These are phyloP conservation scores for Stachybotrys elegans DNA, from an alignment of 2,329 filamentous ascomycete genomes.

Conservation along the genomic window DNA sequence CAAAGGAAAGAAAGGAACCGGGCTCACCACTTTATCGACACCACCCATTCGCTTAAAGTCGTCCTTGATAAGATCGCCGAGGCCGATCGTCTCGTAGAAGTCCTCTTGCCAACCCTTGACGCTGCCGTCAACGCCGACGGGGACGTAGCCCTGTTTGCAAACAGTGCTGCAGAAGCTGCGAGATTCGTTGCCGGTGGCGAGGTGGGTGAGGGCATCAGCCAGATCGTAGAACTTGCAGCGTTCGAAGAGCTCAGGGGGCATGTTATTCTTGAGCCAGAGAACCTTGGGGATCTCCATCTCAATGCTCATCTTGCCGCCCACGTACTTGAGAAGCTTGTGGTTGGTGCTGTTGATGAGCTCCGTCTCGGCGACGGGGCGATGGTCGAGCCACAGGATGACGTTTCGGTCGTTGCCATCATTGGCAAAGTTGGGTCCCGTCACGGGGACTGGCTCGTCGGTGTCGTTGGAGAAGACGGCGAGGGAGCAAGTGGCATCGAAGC, in stretches of 20 bases:
- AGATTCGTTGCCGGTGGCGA: conserved; percentile 88
- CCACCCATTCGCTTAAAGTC: conserved; percentile 92
- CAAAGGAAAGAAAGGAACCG: conserved; percentile 19
- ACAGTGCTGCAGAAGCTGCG: conserved; percentile 94
- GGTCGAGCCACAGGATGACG: conserved; percentile 95
- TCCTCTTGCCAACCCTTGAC: conserved; percentile 98
- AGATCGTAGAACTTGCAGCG: conserved; percentile 97
- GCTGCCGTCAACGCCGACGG: conserved; percentile 94
- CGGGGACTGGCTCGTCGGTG: conserved; percentile 84
- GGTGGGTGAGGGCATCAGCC: conserved; percentile 85
- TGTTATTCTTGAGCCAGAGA: conserved; percentile 96
- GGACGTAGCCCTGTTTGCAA: conserved; percentile 95
- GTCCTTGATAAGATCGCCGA: conserved; percentile 78
- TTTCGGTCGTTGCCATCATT: conserved; percentile 82
- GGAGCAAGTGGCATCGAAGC: conserved; percentile 98
- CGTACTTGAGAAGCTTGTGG: conserved; percentile 91
- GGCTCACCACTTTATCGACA: conserved; percentile 86
- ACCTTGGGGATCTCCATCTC: conserved; percentile 99
- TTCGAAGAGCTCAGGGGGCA: conserved; percentile 85
- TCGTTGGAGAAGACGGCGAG: conserved; percentile 85
- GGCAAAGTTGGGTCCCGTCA: conserved; percentile 78
- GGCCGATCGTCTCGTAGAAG: conserved; percentile 80
- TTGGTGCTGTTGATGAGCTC: conserved; percentile 87
- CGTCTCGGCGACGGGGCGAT: conserved; percentile 85
- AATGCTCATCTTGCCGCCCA: conserved; percentile 96